Percentiles rank a stretch among this genome's conserved stretches.
These are phyloP conservation scores for Lachnellula occidentalis DNA, from an alignment of 2,329 filamentous ascomycete species.

Conservation along the genomic window DNA sequence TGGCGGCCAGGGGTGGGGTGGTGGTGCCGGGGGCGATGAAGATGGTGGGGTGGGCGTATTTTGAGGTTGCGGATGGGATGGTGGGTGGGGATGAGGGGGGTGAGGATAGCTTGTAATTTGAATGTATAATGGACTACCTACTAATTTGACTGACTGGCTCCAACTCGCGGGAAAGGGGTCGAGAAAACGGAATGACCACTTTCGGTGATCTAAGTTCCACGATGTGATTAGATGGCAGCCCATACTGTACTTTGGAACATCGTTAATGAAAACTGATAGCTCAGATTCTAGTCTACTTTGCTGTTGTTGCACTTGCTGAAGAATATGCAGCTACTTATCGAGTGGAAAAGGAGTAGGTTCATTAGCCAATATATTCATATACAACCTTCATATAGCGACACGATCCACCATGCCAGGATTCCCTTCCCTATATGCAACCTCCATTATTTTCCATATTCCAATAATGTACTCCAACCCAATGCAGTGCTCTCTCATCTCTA, in stretches of 20 bases:
- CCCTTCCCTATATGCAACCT: background rate
- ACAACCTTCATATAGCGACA: too few species aligned
- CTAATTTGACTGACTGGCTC: background rate
- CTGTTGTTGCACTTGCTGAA: too few species aligned
- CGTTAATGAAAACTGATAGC: too few species aligned
- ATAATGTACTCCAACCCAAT: background rate
- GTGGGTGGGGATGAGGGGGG: background rate
- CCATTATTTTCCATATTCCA: background rate
- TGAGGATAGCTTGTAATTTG: background rate
- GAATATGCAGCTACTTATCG: too few species aligned
- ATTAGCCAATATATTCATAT: too few species aligned
- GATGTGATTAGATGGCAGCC: too few species aligned
- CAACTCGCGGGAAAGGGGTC: too few species aligned
- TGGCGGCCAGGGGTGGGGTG: background rate
- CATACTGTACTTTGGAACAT: too few species aligned
- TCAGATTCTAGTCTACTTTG: too few species aligned
- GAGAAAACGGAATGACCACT: too few species aligned
- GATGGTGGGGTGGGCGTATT: slow-evolving; percentile 7
- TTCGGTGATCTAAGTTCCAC: too few species aligned
- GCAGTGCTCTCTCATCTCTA: background rate
- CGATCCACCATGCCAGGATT: background rate
- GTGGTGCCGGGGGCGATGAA: slow-evolving; percentile 1
- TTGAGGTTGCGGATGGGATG: slow-evolving; percentile 2
- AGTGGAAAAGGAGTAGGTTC: too few species aligned
- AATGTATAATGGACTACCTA: background rate